Evolutionary conservation across 768 basidiomycete genomes (phyloP).

Genomic region (Leccinum disarticulatum): DNA sequence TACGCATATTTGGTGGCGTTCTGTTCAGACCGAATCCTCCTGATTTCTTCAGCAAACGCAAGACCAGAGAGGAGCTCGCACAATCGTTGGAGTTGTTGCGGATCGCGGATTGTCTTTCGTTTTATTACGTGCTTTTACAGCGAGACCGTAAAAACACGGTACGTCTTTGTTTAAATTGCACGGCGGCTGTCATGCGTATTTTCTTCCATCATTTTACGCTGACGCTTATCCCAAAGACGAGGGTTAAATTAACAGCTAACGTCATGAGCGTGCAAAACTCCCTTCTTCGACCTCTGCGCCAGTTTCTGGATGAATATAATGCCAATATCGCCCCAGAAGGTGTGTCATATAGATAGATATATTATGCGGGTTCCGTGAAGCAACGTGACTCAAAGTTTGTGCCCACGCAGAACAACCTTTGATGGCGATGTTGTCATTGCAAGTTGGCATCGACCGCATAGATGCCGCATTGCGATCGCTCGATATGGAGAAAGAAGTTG

Average conservation of each 20-base stretch:
- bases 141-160: constrained; percentile 62
- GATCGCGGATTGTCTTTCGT: constrained; percentile 62
- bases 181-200: background rate
- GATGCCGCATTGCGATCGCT: constrained; percentile 37
- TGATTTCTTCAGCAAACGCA: constrained; percentile 43
- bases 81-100: constrained; percentile 59
- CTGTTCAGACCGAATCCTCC: constrained; percentile 58
- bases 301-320: constrained; percentile 36
- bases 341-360: constrained; percentile 13
- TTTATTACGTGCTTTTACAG: constrained; percentile 64
- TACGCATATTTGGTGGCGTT: constrained; percentile 58
- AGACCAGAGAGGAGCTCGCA: constrained; percentile 46
- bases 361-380: background rate
- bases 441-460: constrained; percentile 50
- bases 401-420: constrained; percentile 26
- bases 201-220: background rate
- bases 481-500: background rate
- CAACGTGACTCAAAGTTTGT: constrained; percentile 2
- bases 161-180: constrained; percentile 2
- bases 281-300: constrained; percentile 46
- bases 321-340: constrained; percentile 25
- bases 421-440: constrained; percentile 38
- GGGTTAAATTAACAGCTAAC: constrained; percentile 46
- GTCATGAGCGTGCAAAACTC: constrained; percentile 44
- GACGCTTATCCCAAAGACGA: constrained; percentile 41